Conservation (phyloP, 805 yeast species). For the Jamesozyma lodderae region DNA sequence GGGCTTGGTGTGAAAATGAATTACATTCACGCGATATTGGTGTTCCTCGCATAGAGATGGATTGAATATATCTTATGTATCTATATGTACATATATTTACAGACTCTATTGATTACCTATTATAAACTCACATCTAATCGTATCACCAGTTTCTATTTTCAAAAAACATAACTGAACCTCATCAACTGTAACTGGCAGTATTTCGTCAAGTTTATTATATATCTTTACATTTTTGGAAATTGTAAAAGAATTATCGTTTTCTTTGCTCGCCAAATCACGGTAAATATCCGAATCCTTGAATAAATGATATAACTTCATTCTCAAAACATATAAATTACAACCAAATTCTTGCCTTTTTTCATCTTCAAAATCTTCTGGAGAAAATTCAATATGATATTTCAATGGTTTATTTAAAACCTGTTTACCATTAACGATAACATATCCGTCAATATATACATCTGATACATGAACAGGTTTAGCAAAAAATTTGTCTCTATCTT, state of each 20-base stretch:
- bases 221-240: conserved; percentile 31
- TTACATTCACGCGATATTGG: conserved; percentile 33
- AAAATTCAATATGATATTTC: conserved; percentile 64
- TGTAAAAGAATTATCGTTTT: conserved; percentile 16
- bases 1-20: conserved; percentile 57
- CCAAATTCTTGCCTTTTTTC: conserved; percentile 60
- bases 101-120: conserved; percentile 9
- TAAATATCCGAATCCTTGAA: conserved; percentile 39
- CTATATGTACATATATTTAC: neutral
- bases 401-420: conserved; percentile 31
- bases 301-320: conserved; percentile 46
- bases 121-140: conserved; percentile 31
- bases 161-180: conserved; percentile 41
- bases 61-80: conserved; percentile 1
- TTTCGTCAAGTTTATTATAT: conserved; percentile 28
- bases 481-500: conserved; percentile 52
- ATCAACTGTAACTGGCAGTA: conserved; percentile 30
- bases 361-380: conserved; percentile 66
- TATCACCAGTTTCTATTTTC: conserved; percentile 47
- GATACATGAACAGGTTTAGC: conserved; percentile 76
- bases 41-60: conserved; percentile 28
- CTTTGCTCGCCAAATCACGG: conserved; percentile 13
- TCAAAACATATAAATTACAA: conserved; percentile 53
- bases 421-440: conserved; percentile 27
- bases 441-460: conserved; percentile 51